A percentile compares a stretch with the other conserved stretches of the same genome.
Evolutionary conservation across 805 yeast species (phyloP).

Genomic region (Hermanozyma aechmeae): DNA sequence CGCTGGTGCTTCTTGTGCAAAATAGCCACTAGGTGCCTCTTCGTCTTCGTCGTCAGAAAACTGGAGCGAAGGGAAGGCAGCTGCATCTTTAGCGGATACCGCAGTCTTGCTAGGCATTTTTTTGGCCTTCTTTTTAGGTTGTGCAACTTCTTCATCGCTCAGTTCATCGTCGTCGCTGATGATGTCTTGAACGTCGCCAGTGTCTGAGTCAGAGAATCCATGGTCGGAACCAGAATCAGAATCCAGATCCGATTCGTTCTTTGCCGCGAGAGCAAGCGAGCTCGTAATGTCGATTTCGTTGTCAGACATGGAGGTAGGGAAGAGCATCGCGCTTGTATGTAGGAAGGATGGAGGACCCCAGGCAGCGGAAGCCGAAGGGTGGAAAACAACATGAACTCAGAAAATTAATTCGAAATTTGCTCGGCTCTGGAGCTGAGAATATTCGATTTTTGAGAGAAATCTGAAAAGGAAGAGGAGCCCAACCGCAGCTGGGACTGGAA

Average conservation of each 20-base stretch:
- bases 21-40: slow-evolving; percentile 25
- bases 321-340: too few species aligned
- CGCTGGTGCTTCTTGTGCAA: slow-evolving; percentile 29
- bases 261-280: slow-evolving; percentile 41
- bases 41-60: slow-evolving; percentile 37
- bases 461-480: too few species aligned
- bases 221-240: slow-evolving; percentile 13
- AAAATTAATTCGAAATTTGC: too few species aligned
- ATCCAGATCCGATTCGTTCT: slow-evolving; percentile 18
- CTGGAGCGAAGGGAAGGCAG: slow-evolving; percentile 44
- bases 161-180: slow-evolving; percentile 45
- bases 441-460: too few species aligned
- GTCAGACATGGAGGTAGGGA: slow-evolving; percentile 24
- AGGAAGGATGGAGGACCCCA: too few species aligned
- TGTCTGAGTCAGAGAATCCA: slow-evolving; percentile 12
- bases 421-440: too few species aligned
- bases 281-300: slow-evolving; percentile 54
- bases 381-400: too few species aligned
- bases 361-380: too few species aligned
- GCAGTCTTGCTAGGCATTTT: slow-evolving; percentile 10
- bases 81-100: too few species aligned
- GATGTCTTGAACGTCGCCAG: slow-evolving; percentile 41
- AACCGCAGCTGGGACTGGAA: too few species aligned
- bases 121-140: slow-evolving; percentile 16
- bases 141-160: slow-evolving; percentile 16